Evolutionary conservation across 805 yeast genomes (phyloP), one percentile per base, ranked within the genome.

Genomic region (Sugiyamaella mastotermitis): DNA sequence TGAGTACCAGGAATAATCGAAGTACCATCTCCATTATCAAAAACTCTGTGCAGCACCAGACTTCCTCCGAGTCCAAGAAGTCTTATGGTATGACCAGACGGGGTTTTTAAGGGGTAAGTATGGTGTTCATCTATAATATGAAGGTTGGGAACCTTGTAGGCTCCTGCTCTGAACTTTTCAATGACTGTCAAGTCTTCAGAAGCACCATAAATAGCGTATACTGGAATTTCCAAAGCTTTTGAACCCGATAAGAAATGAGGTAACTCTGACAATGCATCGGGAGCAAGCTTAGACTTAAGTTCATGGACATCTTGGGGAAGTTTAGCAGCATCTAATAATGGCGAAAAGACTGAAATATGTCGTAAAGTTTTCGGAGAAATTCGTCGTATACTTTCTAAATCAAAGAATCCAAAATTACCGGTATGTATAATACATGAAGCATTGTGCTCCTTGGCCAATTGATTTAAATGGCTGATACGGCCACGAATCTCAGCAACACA

Each of bases 361-460:
- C 83, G 71, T 33, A 65, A 52, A 16, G 60, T 53, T 13, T 69
- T 74, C 51, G 70, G 79, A 54, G 71, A 72, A 40, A 75, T 78
- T 50, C 65, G 61, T 16, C 57, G 62, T 5, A 80, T 66, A 30
- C 82, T 72, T 13, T 69, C 71, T 24, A 60, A 60, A 50, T 81
- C 83, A 60, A 82, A 75, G 54, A 83, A 80, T 9, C 94, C 94
- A 62, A 81, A 82, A 43, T 77, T 79, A n/a, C 90, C 88, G 3
- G 85, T 77, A 52, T 81, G 87, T 10, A 81, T 64, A 19, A 81
- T 69, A 16, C 72, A 49, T 28, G 69, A 68, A 3, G 82, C 83
- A 1, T 58, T 42, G 45, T 71, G 65, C 33, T 59, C 52, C 5
- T 41, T 44, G 0, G 79, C 82, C 22, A 78, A 63, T 21, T 53